Evolutionary conservation across 225 moss, liverwort and hornwort genomes (phyloP).

Genomic region (Ulota crispa): DNA sequence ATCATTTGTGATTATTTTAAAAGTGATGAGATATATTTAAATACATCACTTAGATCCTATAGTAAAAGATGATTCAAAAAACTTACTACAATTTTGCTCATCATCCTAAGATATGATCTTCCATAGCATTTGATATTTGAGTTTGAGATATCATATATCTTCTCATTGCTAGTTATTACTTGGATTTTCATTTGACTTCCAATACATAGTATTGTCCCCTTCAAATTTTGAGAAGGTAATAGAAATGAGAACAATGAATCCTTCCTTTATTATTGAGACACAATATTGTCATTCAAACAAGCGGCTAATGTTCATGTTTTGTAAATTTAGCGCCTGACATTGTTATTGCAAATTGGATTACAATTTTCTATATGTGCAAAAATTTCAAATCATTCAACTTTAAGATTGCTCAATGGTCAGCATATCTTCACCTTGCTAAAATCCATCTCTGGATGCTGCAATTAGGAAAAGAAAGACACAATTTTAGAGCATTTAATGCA

Average conservation of each 20-base stretch:
- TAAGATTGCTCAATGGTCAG: constrained; percentile 14
- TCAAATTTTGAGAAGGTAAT: not conserved
- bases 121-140: not conserved
- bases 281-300: not conserved
- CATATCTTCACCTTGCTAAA: constrained; percentile 73
- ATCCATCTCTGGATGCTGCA: constrained; percentile 82
- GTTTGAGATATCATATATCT: not conserved
- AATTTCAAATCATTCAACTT: not conserved
- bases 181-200: not conserved
- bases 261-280: too few species aligned
- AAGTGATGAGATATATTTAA: not conserved
- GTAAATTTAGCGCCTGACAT: not conserved
- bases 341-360: not conserved
- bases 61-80: not conserved
- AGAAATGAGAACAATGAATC: not conserved
- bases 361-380: not conserved
- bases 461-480: not conserved
- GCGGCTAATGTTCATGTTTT: not conserved
- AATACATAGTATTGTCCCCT: not conserved
- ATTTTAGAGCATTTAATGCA: not conserved
- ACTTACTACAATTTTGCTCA: not conserved
- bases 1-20: too few species aligned
- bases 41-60: not conserved
- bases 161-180: not conserved
- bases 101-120: not conserved